Conservation (phyloP, 2,329 filamentous ascomycete species). For the Colletotrichum sp. region DNA sequence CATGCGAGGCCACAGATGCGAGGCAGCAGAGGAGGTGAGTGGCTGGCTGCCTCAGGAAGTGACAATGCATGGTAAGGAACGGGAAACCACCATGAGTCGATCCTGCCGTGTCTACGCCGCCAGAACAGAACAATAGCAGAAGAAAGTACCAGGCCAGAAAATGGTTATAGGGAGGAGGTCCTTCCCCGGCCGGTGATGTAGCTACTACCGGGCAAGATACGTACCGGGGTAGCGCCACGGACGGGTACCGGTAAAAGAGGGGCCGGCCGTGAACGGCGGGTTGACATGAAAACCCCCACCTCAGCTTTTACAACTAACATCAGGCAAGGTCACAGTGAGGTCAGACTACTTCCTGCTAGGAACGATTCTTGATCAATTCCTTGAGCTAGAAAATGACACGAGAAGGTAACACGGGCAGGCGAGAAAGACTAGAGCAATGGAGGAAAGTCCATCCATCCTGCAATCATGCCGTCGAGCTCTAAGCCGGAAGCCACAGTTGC, state of each 20-base stretch:
- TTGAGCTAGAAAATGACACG: background rate
- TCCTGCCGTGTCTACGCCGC: slow-evolving; percentile 3
- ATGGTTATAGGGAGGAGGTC: background rate
- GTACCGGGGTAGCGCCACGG: background rate
- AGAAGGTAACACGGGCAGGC: background rate
- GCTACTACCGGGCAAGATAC: background rate
- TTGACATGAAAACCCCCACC: background rate
- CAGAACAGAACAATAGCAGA: background rate
- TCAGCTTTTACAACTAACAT: background rate
- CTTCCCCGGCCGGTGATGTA: background rate
- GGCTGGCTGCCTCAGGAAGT: background rate
- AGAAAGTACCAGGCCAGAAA: background rate
- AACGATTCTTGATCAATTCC: background rate
- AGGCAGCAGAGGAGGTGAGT: background rate
- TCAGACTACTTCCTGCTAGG: background rate
- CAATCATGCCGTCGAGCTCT: background rate
- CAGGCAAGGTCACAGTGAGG: background rate
- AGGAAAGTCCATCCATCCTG: background rate
- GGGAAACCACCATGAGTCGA: background rate
- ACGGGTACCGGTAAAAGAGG: slow-evolving; percentile 2
- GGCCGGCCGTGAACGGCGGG: background rate
- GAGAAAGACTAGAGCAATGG: background rate
- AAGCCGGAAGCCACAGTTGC: background rate
- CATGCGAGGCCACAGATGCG: background rate
- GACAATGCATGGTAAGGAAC: background rate